A percentile compares a stretch with the other conserved stretches of the same genome.
These are phyloP conservation scores for Russula lepida DNA, from an alignment of 768 basidiomycete species.

Conservation along the genomic window DNA sequence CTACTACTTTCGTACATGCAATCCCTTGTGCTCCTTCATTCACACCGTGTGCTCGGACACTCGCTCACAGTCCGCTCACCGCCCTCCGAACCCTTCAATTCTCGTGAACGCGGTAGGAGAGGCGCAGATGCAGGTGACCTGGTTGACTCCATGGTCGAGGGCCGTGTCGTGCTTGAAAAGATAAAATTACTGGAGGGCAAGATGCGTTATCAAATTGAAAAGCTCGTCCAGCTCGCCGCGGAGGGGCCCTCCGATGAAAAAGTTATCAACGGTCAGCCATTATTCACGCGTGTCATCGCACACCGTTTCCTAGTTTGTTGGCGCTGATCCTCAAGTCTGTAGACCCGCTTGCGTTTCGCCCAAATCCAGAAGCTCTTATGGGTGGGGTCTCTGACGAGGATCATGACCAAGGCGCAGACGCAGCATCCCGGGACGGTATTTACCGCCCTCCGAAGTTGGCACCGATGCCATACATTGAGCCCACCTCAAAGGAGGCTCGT, in stretches of 20 bases:
- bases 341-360: constrained; percentile 91
- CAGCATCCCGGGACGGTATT: constrained; percentile 38
- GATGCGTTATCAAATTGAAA: constrained; percentile 94
- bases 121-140: constrained; percentile 63
- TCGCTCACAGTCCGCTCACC: constrained; percentile 44
- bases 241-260: constrained; percentile 39
- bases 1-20: constrained; percentile 80
- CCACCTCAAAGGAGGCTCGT: constrained; percentile 38
- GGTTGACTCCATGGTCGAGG: constrained; percentile 71
- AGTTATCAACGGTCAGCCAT: constrained; percentile 49
- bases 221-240: constrained; percentile 72
- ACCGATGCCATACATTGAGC: constrained; percentile 76
- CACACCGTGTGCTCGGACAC: constrained; percentile 64
- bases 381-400: constrained; percentile 33
- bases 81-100: constrained; percentile 45
- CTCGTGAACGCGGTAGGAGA: constrained; percentile 41
- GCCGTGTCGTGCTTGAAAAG: constrained; percentile 82
- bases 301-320: neutral
- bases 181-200: constrained; percentile 73
- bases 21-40: constrained; percentile 62
- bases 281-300: neutral
- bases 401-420: constrained; percentile 25
- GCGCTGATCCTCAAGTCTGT: constrained; percentile 2
- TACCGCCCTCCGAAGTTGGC: constrained; percentile 86
- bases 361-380: constrained; percentile 74